phyloP scores from a whole-genome alignment of 345 rosid genomes.

The Schrenkiella parvula region DNA sequence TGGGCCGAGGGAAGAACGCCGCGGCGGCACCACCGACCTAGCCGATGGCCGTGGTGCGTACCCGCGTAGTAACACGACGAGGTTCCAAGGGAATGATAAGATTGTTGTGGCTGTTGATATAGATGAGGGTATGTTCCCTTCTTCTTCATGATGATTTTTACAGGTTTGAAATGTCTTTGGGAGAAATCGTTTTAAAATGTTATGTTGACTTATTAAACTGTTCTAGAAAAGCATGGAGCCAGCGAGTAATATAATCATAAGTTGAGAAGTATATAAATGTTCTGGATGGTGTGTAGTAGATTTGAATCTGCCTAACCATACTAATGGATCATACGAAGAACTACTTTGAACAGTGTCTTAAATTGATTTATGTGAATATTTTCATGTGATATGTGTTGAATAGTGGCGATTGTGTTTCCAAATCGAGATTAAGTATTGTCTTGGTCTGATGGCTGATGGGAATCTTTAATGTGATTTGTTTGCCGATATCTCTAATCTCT shows the following conservation, averaged over 20 bases:
- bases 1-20: slow-evolving; percentile 39
- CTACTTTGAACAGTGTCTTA: not conserved
- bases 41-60: slow-evolving; percentile 40
- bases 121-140: slow-evolving; percentile 66
- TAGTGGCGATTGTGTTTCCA: not conserved
- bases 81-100: slow-evolving; percentile 49
- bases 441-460: not conserved
- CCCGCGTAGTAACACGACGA: slow-evolving; percentile 41
- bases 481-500: not conserved
- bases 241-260: not conserved
- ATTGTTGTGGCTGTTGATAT: slow-evolving; percentile 89
- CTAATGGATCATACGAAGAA: not conserved
- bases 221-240: not conserved
- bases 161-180: not conserved
- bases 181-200: not conserved
- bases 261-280: not conserved
- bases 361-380: not conserved
- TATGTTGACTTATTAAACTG: not conserved
- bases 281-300: slow-evolving; percentile 1
- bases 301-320: not conserved
- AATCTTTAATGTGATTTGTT: not conserved
- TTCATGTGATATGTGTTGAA: not conserved
- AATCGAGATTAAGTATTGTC: not conserved
- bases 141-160: not conserved
- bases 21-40: slow-evolving; percentile 30